These are phyloP conservation scores for Erucastrum elatum DNA, from an alignment of 345 rosid genomes.

Conservation along the genomic window DNA sequence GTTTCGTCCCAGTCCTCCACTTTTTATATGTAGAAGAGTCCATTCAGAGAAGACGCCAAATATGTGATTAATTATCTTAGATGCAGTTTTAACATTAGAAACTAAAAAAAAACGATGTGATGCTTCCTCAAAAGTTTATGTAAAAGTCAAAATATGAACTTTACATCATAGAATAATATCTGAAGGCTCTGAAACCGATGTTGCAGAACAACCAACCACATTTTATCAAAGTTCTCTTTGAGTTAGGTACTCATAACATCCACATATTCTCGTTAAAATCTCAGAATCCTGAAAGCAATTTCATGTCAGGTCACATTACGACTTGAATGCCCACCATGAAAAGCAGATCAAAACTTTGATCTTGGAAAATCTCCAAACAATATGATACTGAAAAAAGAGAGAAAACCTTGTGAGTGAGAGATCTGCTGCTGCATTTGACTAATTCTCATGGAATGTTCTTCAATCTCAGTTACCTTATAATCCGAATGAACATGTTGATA, in stretches of 20 bases:
- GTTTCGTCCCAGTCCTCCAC: no score
- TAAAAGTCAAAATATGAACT: no score
- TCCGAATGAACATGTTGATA: conserved; percentile 72
- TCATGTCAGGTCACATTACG: neutral
- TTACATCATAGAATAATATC: no score
- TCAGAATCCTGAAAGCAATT: conserved; percentile 59
- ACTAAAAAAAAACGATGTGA: no score
- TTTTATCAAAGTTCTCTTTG: conserved; percentile 85
- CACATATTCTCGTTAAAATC: conserved; percentile 68
- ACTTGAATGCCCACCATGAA: neutral
- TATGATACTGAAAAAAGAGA: neutral
- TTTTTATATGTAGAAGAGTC: no score
- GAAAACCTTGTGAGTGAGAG: conserved; percentile 69
- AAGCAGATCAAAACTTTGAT: neutral
- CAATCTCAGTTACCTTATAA: conserved; percentile 61
- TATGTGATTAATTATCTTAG: no score
- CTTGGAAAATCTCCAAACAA: no score
- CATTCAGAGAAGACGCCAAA: no score
- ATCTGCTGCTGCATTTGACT: conserved; percentile 69
- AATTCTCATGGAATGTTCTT: conserved; percentile 78
- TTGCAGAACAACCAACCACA: conserved; percentile 83
- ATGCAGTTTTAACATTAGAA: no score
- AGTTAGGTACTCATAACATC: conserved; percentile 71
- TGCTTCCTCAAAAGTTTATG: no score
- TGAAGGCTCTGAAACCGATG: no score